phyloP scores from a whole-genome alignment of 2,329 filamentous ascomycete species.

The Keithomyces neogunnii region DNA sequence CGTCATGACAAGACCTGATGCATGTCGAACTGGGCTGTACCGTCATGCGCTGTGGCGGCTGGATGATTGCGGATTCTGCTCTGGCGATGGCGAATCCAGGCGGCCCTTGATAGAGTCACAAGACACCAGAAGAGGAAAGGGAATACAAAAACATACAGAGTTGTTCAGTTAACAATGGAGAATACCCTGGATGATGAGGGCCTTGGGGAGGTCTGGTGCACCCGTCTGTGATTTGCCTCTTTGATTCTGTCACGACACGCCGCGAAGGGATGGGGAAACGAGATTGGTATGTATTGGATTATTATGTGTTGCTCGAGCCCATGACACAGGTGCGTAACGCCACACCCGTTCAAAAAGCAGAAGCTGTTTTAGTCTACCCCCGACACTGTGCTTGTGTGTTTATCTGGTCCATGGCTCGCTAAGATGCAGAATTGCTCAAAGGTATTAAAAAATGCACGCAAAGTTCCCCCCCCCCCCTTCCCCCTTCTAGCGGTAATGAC shows the following conservation, averaged over 20 bases:
- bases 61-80: neutral
- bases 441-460: neutral
- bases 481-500: too few relatives aligned
- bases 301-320: too few relatives aligned
- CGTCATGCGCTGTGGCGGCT: constrained; percentile 1
- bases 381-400: too few relatives aligned
- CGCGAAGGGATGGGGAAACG: too few relatives aligned
- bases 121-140: constrained; percentile 13
- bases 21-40: constrained; percentile 8
- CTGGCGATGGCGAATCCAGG: neutral
- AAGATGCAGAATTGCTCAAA: neutral
- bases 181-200: neutral
- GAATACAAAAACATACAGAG: constrained; percentile 9
- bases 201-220: neutral
- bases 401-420: too few relatives aligned
- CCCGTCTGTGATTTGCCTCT: too few relatives aligned
- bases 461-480: too few relatives aligned
- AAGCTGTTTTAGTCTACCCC: too few relatives aligned
- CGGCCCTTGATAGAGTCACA: constrained; percentile 14
- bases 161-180: constrained; percentile 9
- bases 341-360: too few relatives aligned
- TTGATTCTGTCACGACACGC: too few relatives aligned
- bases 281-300: too few relatives aligned
- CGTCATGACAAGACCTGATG: constrained; percentile 9
- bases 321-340: too few relatives aligned